Conservation (phyloP, 352 stramenopile species). For the Halophytophthora batemanensis region DNA sequence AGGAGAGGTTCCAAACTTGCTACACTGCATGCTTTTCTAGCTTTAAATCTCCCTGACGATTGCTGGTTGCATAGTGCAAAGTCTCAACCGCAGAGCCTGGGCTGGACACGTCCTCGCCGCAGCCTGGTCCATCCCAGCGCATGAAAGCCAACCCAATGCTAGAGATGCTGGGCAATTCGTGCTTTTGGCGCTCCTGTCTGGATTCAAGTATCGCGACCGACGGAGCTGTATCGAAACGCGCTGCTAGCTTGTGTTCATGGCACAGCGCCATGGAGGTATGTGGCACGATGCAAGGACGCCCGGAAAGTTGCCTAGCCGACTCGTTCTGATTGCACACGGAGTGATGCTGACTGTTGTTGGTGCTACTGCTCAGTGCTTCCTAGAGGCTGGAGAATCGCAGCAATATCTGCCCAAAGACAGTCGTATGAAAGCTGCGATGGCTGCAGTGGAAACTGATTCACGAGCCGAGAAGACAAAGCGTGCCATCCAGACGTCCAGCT, state of each 20-base stretch:
- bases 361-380: constrained; percentile 13
- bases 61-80: constrained; percentile 4
- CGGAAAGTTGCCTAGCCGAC: too few species aligned
- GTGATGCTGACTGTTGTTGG: constrained; percentile 2
- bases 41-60: neutral
- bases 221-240: neutral
- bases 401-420: constrained; percentile 25
- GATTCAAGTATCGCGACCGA: neutral
- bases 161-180: constrained; percentile 17
- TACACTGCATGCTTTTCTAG: constrained; percentile 1
- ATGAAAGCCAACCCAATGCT: constrained; percentile 4
- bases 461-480: constrained; percentile 18
- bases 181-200: constrained; percentile 39
- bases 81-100: constrained; percentile 1
- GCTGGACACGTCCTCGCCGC: neutral
- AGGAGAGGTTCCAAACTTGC: neutral
- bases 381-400: constrained; percentile 20
- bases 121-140: neutral
- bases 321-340: neutral
- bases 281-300: neutral
- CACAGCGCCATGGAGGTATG: constrained; percentile 27
- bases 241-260: constrained; percentile 25
- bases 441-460: constrained; percentile 6
- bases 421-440: constrained; percentile 11
- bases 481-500: constrained; percentile 24